Evolutionary conservation across 2,329 filamentous ascomycete genomes (phyloP).

Genomic region (Curvularia spicifera): DNA sequence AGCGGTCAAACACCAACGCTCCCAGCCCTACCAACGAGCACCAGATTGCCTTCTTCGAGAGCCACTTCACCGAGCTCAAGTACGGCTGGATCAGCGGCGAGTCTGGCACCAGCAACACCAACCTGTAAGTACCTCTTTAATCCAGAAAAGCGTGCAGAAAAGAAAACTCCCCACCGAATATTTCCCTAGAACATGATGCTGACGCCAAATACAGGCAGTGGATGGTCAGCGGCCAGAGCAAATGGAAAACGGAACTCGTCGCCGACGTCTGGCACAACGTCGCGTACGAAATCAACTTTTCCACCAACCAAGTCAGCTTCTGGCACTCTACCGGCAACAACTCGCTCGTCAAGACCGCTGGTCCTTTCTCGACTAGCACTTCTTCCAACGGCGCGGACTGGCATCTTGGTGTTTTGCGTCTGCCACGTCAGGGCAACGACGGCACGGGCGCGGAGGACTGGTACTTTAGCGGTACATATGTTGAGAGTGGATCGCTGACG

Average conservation of each 20-base stretch:
- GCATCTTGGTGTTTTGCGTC: constrained; percentile 73
- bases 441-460: constrained; percentile 66
- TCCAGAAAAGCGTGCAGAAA: not conserved
- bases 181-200: not conserved
- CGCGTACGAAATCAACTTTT: constrained; percentile 76
- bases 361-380: constrained; percentile 65
- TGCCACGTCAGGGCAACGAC: constrained; percentile 63
- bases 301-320: constrained; percentile 66
- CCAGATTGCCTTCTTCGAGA: constrained; percentile 69
- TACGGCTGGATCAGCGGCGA: constrained; percentile 65
- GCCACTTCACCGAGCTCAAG: constrained; percentile 78
- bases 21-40: constrained; percentile 70
- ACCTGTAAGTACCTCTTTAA: constrained; percentile 49
- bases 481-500: constrained; percentile 63
- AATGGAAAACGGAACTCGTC: constrained; percentile 68
- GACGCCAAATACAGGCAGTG: constrained; percentile 55
- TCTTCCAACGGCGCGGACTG: constrained; percentile 73
- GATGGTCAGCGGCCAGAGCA: constrained; percentile 65
- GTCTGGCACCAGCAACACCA: constrained; percentile 57
- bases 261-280: constrained; percentile 76
- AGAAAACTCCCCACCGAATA: not conserved
- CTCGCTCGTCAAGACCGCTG: constrained; percentile 63
- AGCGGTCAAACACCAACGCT: constrained; percentile 64
- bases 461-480: constrained; percentile 74
- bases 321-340: constrained; percentile 71